Base-by-base conservation (phyloP, 1,284 basidiomycete genomes). In the Leucoagaricus sp. region DNA sequence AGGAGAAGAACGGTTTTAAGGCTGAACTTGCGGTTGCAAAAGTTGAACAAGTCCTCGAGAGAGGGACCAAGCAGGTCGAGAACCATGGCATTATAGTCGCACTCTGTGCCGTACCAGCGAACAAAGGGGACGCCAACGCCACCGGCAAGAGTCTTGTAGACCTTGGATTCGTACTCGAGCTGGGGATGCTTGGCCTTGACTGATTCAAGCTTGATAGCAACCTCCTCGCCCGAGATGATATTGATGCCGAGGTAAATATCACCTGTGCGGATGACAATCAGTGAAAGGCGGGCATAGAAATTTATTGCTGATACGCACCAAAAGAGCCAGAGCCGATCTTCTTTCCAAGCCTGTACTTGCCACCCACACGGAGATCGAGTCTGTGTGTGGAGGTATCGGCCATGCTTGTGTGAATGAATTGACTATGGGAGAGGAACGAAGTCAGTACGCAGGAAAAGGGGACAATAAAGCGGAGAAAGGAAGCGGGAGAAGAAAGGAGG, bases 151-250 rank as follows among this genome's bases (percentile, higher is more conserved):
- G 94, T 96, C 87, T 97, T 96, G 82, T 94, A 94, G 49, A 96
- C 93, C 77, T 96, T 96, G 64, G 88, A 94, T 76, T 99, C 96
- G 70, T 99, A 98, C 75, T 99, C 96, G 68, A 99, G 91, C 77
- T 99, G 97, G n/a, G 97, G 96, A 70, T 98, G 96, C 78, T 99
- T 99, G 65, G 97, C 96, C 78, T 99, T 99, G 77, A 98, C 94
- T 0, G 95, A 98, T 78, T 99, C 97, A 66, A 99, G 91, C 80
- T 99, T 99, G 86, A 99, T 98, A 70, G 96, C 97, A 58, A 99
- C 97, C 74, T 98, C 96, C 73, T 99, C 96, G 50, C 96, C 96
- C n/a, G 96, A 98, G 72, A 99, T 98, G 78, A 99, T 98, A 84
- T 99, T 98, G 75, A 98, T 96, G 61, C 97, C 97, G 60, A 99